A percentile compares a stretch with the other conserved stretches of the same genome.
phyloP scores from a whole-genome alignment of 805 yeast species.

The Sugiyamaella marilandica region DNA sequence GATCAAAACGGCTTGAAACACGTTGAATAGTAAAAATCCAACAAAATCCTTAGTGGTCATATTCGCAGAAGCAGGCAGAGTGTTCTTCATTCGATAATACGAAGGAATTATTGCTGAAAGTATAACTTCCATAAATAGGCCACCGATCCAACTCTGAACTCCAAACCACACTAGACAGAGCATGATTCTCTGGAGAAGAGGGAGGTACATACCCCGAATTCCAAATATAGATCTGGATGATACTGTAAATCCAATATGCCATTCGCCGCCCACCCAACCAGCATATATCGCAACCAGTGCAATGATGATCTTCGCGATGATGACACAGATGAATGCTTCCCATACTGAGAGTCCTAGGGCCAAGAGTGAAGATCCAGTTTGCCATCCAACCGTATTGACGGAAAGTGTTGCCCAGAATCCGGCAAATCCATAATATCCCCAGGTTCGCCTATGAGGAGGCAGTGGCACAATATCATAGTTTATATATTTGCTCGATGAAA shows the following conservation, averaged over 20 bases:
- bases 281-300: slow-evolving; percentile 39
- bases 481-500: neutral
- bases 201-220: slow-evolving; percentile 41
- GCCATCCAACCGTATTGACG: slow-evolving; percentile 34
- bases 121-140: slow-evolving; percentile 34
- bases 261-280: slow-evolving; percentile 45
- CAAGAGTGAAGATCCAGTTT: slow-evolving; percentile 40
- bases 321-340: slow-evolving; percentile 41
- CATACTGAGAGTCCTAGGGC: slow-evolving; percentile 43
- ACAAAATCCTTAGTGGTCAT: slow-evolving; percentile 36
- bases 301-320: slow-evolving; percentile 40
- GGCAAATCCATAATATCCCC: slow-evolving; percentile 42
- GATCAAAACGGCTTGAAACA: slow-evolving; percentile 5
- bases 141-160: slow-evolving; percentile 45
- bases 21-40: slow-evolving; percentile 39
- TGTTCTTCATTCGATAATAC: slow-evolving; percentile 38
- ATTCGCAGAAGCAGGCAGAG: slow-evolving; percentile 36
- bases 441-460: slow-evolving; percentile 42
- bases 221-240: slow-evolving; percentile 45
- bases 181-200: slow-evolving; percentile 42
- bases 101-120: slow-evolving; percentile 30
- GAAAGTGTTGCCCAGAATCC: slow-evolving; percentile 19
- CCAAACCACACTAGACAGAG: slow-evolving; percentile 46
- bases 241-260: slow-evolving; percentile 48
- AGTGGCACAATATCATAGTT: slow-evolving; percentile 41